Evolutionary conservation across 208 protist genomes (phyloP).

Genomic region (Trypanosoma lewisi): DNA sequence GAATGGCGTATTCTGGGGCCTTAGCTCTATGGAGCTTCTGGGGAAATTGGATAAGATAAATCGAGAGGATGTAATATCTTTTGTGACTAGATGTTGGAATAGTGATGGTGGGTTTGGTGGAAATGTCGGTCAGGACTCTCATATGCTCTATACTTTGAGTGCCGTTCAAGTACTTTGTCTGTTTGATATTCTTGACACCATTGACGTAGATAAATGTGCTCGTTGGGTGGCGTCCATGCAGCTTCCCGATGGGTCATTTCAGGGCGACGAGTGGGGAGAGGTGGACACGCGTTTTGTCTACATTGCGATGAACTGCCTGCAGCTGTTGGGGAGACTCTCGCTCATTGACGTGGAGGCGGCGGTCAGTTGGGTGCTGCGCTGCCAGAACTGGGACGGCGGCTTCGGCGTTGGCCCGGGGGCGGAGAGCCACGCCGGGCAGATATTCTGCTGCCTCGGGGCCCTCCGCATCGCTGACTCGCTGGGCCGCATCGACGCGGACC

Average conservation of each 20-base stretch:
- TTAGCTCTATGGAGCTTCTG: conserved; percentile 84
- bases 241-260: conserved; percentile 96
- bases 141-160: conserved; percentile 98
- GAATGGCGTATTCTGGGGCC: conserved; percentile 97
- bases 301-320: conserved; percentile 94
- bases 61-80: conserved; percentile 86
- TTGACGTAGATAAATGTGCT: conserved; percentile 70
- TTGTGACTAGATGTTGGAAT: conserved; percentile 92
- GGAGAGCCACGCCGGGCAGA: conserved; percentile 97
- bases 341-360: conserved; percentile 88
- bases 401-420: conserved; percentile 94
- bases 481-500: conserved; percentile 90
- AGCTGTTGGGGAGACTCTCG: conserved; percentile 84
- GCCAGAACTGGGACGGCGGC: conserved; percentile 99
- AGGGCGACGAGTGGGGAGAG: conserved; percentile 98
- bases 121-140: conserved; percentile 95
- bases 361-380: conserved; percentile 90
- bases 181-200: conserved; percentile 56
- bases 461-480: conserved; percentile 93
- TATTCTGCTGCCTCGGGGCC: conserved; percentile 97
- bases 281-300: conserved; percentile 98
- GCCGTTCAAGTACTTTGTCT: conserved; percentile 95
- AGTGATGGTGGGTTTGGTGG: conserved; percentile 97
- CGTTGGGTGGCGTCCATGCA: conserved; percentile 92
- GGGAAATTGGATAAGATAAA: conserved; percentile 73